Evolutionary conservation across 495 filamentous ascomycete genomes (phyloP).

Genomic region (Neurospora sp.): DNA sequence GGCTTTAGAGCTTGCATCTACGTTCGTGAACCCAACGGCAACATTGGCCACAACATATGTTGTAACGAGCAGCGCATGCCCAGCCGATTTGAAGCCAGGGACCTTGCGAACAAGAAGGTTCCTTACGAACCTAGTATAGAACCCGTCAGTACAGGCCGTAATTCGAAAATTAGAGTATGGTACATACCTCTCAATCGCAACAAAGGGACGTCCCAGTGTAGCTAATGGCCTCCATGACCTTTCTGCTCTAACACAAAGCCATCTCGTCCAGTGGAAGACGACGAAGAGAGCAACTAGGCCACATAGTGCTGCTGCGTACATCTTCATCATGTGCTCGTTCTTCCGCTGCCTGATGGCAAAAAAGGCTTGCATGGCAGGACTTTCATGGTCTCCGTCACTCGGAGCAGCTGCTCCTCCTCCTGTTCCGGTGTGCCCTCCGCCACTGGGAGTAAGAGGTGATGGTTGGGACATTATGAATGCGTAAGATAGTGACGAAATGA

Average conservation of each 20-base stretch:
- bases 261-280: conserved; percentile 36
- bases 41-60: conserved; percentile 43
- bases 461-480: conserved; percentile 5
- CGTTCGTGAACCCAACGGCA: conserved; percentile 36
- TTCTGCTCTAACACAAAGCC: conserved; percentile 17
- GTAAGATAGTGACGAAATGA: neutral
- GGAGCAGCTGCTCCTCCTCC: neutral
- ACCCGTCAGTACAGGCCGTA: too few relatives aligned
- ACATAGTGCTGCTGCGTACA: conserved; percentile 35
- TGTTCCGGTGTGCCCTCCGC: neutral
- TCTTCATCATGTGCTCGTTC: conserved; percentile 26
- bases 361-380: conserved; percentile 10
- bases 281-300: conserved; percentile 42
- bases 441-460: neutral
- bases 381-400: conserved; percentile 8
- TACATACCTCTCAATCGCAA: conserved; percentile 17
- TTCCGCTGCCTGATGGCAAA: conserved; percentile 20
- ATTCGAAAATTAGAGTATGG: neutral
- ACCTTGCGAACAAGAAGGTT: conserved; percentile 35
- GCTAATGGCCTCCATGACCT: conserved; percentile 9
- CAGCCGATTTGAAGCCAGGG: conserved; percentile 41
- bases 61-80: conserved; percentile 37
- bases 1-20: conserved; percentile 23
- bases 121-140: conserved; percentile 19
- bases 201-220: conserved; percentile 14